These are phyloP conservation scores for Hylodesmum podocarpum DNA, from an alignment of 306 rosid genomes.

Conservation along the genomic window DNA sequence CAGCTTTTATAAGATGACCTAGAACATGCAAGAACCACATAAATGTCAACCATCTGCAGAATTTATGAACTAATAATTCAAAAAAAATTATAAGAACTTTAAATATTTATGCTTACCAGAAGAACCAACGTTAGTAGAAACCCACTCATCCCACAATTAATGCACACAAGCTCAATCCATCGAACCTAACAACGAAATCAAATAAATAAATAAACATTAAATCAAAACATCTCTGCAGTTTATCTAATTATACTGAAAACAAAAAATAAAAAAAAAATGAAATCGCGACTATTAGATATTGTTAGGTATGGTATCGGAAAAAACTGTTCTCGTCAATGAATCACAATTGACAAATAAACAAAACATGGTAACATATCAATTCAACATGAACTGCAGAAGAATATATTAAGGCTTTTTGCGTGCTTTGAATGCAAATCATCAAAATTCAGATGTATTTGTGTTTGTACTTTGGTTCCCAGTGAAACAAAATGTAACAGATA, in stretches of 20 bases:
- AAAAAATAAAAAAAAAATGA: neutral
- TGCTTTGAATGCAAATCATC: neutral
- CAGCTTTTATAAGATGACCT: slow-evolving; percentile 60
- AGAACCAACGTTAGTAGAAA: slow-evolving; percentile 54
- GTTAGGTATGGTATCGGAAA: neutral
- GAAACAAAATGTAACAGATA: slow-evolving; percentile 1
- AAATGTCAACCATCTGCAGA: slow-evolving; percentile 3
- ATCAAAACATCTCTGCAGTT: neutral
- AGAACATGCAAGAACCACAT: slow-evolving; percentile 25
- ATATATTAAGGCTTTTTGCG: neutral
- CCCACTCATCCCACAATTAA: slow-evolving; percentile 66
- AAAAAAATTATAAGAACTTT: neutral
- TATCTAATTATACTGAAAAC: neutral
- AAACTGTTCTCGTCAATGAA: neutral
- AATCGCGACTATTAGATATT: neutral
- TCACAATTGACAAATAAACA: neutral
- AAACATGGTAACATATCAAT: neutral
- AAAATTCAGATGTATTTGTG: neutral
- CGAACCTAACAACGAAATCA: slow-evolving; percentile 26
- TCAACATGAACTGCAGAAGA: neutral
- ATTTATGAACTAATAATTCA: neutral
- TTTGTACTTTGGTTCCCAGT: neutral
- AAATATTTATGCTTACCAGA: slow-evolving; percentile 54
- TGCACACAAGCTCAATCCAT: slow-evolving; percentile 76
- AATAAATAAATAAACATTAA: slow-evolving; percentile 1